Evolutionary conservation across 306 rosid species (phyloP), one percentile per base, ranked within the genome.

Genomic region (Cucumis cinereus): DNA sequence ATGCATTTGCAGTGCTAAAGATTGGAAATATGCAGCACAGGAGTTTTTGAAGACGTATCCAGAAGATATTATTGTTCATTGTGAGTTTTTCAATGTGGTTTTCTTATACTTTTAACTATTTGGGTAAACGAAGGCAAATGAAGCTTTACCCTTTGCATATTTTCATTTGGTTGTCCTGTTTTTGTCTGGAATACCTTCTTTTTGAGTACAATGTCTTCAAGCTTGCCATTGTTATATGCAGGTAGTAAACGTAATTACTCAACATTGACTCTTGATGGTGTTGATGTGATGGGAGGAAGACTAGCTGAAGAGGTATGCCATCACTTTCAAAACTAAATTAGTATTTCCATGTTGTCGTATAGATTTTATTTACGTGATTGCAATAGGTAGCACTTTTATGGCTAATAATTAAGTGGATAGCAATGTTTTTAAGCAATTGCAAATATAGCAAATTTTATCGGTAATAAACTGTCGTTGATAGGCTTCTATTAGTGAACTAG

Each of bases 251-350:
- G 89, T 70, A 91, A 93, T 84, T 69, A 79, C 76, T 47, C 94
- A 20, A 87, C 10, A 83, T 76, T 86, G 88, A 93, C 98, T 33
- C 86, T 91, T 63, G 94, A 90, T 49, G 98, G 98, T 23, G 85
- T 93, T 80, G 98, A 93, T 78, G 88, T 90, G 73, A 89, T 89
- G 86, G 98, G 96, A 84, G 85, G 88, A 55, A 88, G 98, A 85
- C 74, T 91, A 81, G 94, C 93, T 22, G 84, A 87, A 62, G 98
- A 93, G 96, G 98, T 90, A 49, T 10, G 82, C 50, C 53, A 58
- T 54, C 52, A 22, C 62, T 11, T 59, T 52, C 38, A 22, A 40
- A 41, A 55, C 81, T 77, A n/a, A 20, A n/a, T 52, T 16, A 36
- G 19, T 73, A 28, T 77, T 30, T 72, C 3, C 26, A 41, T 2